Evolutionary conservation across 805 yeast genomes (phyloP), one percentile per base, ranked within the genome.

Genomic region (Peterozyma toletana): DNA sequence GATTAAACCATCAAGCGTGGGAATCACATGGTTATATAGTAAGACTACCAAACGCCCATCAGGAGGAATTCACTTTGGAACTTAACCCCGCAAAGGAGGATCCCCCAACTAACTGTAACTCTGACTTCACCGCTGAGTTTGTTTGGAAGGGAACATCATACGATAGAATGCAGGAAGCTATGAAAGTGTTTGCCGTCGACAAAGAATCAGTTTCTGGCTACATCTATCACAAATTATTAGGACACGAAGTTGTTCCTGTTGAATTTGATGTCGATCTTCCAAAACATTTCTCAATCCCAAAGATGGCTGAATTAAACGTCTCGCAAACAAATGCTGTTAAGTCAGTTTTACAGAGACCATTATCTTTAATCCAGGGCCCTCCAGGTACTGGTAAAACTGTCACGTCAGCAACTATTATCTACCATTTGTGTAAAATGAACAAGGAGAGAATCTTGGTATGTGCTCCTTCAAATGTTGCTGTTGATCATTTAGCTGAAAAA

Each of bases 351-450:
- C 75, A 74, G 53, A 70, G 78, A 50, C 96, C 95, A 2, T 67
- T 89, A 37, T 77, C 93, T 5, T 70, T 88, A 51, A 87, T 88
- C 49, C 96, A 90, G 60, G 97, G 97, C 14, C 97, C 97, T 9
- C 97, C 97, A 3, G 96, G 96, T 50, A 90, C 97, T 0, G 97
- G 97, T 59, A 90, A 90, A 58, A 90, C 97, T 1, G 95, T 87
- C 13, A 89, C 96, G 0, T 87, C 96, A 0, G 91, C 96, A 2
- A 82, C 95, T 0, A 86, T 90, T 46, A 77, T 89, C 30, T 83
- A 86, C 53, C 96, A 87, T 54, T 65, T 88, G 43, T 70, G 80
- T 2, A 76, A 78, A 46, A 56, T 80, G 48, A 77, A 76, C 52
- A 75, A 76, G 44, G 80, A 77, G 39, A 76, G 77, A 48, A 78